A percentile compares a stretch with the other conserved stretches of the same genome.
phyloP scores from a whole-genome alignment of 2,329 filamentous ascomycete genomes.

The Calonectria crousiana region DNA sequence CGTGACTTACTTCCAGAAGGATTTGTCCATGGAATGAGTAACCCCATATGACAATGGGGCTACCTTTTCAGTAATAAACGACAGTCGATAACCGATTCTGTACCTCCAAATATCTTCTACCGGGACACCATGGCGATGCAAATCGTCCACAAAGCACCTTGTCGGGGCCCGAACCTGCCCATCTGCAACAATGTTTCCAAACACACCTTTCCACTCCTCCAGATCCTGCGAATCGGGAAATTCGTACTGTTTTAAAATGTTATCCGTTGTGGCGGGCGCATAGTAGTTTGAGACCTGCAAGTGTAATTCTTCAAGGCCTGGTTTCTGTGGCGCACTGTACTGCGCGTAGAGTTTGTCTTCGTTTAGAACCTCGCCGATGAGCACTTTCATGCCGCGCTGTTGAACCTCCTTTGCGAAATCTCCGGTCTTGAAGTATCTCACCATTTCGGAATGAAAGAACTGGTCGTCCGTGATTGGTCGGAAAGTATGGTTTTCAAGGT shows the following conservation, averaged over 20 bases:
- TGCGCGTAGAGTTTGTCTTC: background rate
- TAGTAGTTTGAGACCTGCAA: conserved; percentile 10
- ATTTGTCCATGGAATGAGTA: conserved; percentile 6
- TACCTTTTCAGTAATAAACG: background rate
- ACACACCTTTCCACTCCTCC: background rate
- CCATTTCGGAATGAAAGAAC: background rate
- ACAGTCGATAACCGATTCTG: background rate
- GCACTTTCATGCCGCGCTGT: background rate
- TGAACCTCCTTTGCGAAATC: background rate
- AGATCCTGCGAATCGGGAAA: background rate
- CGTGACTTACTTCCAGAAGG: conserved; percentile 1
- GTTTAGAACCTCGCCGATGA: background rate
- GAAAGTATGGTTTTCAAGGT: conserved; percentile 2
- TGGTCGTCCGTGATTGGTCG: conserved; percentile 2
- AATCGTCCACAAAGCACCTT: background rate
- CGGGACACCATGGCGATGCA: background rate
- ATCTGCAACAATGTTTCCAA: conserved; percentile 4
- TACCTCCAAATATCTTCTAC: conserved; percentile 3
- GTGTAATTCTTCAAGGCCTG: background rate
- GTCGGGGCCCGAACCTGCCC: background rate
- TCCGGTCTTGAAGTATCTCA: background rate
- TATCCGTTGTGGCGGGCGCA: background rate
- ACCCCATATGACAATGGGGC: conserved; percentile 5
- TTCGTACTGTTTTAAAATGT: background rate
- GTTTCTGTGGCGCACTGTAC: background rate